These are phyloP conservation scores for Backusella mclennaniae DNA, from an alignment of 192 early-diverging fungal species.

Conservation along the genomic window DNA sequence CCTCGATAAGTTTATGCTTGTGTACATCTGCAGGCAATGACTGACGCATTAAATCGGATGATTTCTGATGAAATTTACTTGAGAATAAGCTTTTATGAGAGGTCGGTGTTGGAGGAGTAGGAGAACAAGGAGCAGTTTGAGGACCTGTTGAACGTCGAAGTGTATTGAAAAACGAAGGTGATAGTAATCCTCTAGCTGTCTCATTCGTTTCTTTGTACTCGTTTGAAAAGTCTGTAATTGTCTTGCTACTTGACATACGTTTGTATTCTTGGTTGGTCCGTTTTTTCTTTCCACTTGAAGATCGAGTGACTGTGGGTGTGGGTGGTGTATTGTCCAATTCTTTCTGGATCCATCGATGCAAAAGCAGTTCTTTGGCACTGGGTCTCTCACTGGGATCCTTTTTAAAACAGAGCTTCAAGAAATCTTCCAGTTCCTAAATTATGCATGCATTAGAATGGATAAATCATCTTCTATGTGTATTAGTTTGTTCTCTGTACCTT, in stretches of 20 bases:
- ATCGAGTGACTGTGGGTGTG: neutral
- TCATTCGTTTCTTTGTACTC: neutral
- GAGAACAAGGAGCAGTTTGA: neutral
- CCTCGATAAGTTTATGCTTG: conserved; percentile 52
- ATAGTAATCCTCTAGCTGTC: neutral
- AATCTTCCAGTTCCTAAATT: conserved; percentile 68
- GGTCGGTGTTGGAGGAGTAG: neutral
- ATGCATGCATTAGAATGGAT: neutral
- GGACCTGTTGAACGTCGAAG: neutral
- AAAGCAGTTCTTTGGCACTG: conserved; percentile 66
- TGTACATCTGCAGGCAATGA: neutral
- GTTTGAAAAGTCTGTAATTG: neutral
- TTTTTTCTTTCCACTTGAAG: neutral
- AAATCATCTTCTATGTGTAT: neutral
- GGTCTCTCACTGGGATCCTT: conserved; percentile 75
- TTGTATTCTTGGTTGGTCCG: neutral
- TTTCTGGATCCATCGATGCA: conserved; percentile 71
- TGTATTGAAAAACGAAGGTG: neutral
- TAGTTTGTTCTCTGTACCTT: conserved; percentile 20
- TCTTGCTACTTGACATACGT: neutral
- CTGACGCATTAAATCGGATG: neutral
- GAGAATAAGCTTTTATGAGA: conserved; percentile 3
- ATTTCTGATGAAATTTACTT: neutral
- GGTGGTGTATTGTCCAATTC: neutral
- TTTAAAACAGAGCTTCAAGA: conserved; percentile 80